A percentile compares a stretch with the other conserved stretches of the same genome.
Evolutionary conservation across 495 filamentous ascomycete genomes (phyloP).

Genomic region (Durotheca rogersii): DNA sequence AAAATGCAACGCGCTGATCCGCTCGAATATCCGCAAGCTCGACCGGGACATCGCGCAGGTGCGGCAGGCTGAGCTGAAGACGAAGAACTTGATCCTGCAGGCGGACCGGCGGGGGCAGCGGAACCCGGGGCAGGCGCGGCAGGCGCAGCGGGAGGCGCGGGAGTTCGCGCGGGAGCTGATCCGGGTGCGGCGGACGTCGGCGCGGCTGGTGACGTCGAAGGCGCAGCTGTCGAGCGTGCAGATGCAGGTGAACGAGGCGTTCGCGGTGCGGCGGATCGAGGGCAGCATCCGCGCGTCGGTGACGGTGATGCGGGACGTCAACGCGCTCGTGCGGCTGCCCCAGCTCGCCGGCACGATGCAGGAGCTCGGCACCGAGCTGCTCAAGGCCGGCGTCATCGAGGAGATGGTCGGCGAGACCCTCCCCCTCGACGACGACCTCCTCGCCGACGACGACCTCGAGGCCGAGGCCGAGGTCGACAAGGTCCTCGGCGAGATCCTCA

Average conservation of each 20-base stretch:
- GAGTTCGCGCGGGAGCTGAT: constrained; percentile 87
- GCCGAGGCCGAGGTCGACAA: constrained; percentile 90
- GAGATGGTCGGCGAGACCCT: constrained; percentile 90
- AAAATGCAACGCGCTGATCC: constrained; percentile 93
- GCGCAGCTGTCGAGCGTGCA: constrained; percentile 91
- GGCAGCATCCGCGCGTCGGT: constrained; percentile 83
- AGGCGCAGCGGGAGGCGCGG: constrained; percentile 75
- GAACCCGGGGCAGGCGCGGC: constrained; percentile 70
- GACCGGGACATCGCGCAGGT: constrained; percentile 86
- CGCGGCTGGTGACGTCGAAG: constrained; percentile 76
- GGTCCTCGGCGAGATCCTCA: constrained; percentile 83
- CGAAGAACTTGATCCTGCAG: constrained; percentile 77
- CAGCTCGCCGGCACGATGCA: constrained; percentile 88
- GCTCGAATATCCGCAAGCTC: constrained; percentile 87
- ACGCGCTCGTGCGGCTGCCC: constrained; percentile 77
- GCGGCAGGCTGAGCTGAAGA: constrained; percentile 75
- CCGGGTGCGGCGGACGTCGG: constrained; percentile 70
- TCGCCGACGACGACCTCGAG: constrained; percentile 79
- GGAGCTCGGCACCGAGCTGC: constrained; percentile 81
- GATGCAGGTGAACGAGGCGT: constrained; percentile 98
- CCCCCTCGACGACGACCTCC: constrained; percentile 61
- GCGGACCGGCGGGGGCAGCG: constrained; percentile 76
- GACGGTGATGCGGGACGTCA: constrained; percentile 96
- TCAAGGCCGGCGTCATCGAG: constrained; percentile 95
- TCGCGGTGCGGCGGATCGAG: constrained; percentile 93